These are phyloP conservation scores for Colletotrichum liaoningense DNA, from an alignment of 2,329 filamentous ascomycete genomes.

Conservation along the genomic window DNA sequence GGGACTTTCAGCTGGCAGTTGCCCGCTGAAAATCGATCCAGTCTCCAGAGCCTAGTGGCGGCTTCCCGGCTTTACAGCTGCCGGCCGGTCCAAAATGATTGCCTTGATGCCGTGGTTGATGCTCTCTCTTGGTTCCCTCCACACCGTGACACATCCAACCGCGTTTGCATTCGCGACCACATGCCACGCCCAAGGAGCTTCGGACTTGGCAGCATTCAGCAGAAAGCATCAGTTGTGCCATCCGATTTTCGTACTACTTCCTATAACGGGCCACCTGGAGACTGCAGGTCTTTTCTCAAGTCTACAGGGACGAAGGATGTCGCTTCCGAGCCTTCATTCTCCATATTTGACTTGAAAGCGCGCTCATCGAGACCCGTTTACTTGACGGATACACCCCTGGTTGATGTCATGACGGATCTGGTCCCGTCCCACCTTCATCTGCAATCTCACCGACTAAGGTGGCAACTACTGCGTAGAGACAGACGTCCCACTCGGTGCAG, in stretches of 20 bases:
- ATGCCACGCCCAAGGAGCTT: background rate
- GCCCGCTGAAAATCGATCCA: background rate
- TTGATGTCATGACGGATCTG: background rate
- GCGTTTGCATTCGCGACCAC: background rate
- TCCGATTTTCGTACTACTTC: background rate
- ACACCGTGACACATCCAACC: background rate
- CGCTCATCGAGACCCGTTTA: background rate
- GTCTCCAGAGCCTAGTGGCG: background rate
- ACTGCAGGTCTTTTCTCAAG: background rate
- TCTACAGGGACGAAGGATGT: background rate
- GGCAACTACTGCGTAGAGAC: background rate
- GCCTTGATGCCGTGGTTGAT: background rate
- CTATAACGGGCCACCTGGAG: background rate
- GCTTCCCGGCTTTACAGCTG: background rate
- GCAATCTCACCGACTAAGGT: background rate
- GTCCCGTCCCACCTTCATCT: background rate
- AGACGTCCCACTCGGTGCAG: background rate
- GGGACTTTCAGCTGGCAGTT: background rate
- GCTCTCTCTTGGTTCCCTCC: background rate
- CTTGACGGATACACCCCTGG: background rate
- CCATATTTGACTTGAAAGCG: background rate
- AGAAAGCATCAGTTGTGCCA: slow-evolving; percentile 17
- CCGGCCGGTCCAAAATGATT: background rate
- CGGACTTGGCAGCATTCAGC: background rate
- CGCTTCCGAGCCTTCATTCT: background rate